Base-by-base conservation (phyloP, 177 flowering plant species). In the Vitis hybrid region DNA sequence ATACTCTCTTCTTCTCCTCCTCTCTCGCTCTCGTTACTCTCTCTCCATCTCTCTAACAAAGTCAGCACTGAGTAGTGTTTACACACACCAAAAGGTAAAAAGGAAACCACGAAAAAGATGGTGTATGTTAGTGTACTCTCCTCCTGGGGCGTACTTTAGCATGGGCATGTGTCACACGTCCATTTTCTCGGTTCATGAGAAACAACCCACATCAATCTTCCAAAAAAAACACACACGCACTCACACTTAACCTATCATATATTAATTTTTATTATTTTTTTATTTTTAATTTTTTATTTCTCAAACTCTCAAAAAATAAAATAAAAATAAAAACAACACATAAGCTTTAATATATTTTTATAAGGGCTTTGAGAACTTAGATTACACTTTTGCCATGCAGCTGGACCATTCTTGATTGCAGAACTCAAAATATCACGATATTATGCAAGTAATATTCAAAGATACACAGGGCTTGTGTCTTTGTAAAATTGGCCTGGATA, bases 1-100 rank as follows among this genome's bases (percentile, higher is more conserved):
- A 86, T 88, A 70, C 70, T 69, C 56, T 50, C 66, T 51, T 52
- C 49, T 19, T 55, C 45, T 34, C 30, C 26, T 61, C 34, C 60
- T 63, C 68, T 65, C 57, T 55, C 58, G 73, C 50, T 62, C 51
- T 48, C 54, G 23, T 48, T 6, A 23, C 61, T 51, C 61, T 55
- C 54, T 21, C 49, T 49, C 51, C n/a, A 45, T 11, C 19, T 30
- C 45, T 11, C 67, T 32, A 54, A 11, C 21, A 23, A 21, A 51
- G 6, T 15, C 14, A 50, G 49, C 54, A 21, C 11, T 18, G 51
- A 55, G 51, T 60, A 26, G 30, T 2, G 30, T 26, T 26, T 26
- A 13, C 15, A 60, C 7, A 60, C 23, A 60, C 4, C 34, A 60
- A 60, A 9, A 49, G 48, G 18, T 0, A 14, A 19, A 56, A 23